Conservation (phyloP, 495 filamentous ascomycete species). For the Melanomma pulvis-pyrius region DNA sequence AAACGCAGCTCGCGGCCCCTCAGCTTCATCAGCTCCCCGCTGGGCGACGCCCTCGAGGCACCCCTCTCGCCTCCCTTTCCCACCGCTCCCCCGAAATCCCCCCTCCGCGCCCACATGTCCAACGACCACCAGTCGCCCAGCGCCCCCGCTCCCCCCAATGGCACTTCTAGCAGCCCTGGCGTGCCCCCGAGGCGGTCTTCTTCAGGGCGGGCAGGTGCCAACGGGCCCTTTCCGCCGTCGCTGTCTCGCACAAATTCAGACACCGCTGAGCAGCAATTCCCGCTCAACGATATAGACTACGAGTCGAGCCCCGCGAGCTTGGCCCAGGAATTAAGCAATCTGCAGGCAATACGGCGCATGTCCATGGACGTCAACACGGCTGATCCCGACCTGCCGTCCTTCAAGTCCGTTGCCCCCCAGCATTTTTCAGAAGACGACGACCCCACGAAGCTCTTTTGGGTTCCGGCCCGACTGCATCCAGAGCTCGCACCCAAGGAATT, state of each 20-base stretch:
- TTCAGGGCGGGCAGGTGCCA: constrained; percentile 54
- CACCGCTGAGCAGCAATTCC: constrained; percentile 74
- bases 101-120: constrained; percentile 23
- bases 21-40: constrained; percentile 64
- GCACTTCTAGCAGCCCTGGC: constrained; percentile 21
- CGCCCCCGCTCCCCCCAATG: constrained; percentile 27
- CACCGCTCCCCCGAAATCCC: constrained; percentile 28
- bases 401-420: constrained; percentile 71
- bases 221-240: constrained; percentile 61
- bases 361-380: constrained; percentile 95
- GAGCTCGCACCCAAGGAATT: constrained; percentile 96
- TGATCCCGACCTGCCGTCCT: constrained; percentile 93
- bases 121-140: constrained; percentile 10
- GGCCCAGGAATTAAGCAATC: constrained; percentile 90
- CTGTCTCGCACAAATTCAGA: constrained; percentile 63
- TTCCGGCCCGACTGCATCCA: constrained; percentile 90
- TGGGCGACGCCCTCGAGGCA: constrained; percentile 43
- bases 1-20: constrained; percentile 59
- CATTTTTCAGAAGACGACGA: constrained; percentile 81
- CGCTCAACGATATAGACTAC: constrained; percentile 89
- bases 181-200: constrained; percentile 45
- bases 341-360: constrained; percentile 94
- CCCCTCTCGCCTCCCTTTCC: constrained; percentile 24
- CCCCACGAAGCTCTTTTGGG: constrained; percentile 88
- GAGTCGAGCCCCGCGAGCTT: constrained; percentile 88